These are phyloP conservation scores for Arthrobotrys megalospora DNA, from an alignment of 2,329 filamentous ascomycete species.

Conservation along the genomic window DNA sequence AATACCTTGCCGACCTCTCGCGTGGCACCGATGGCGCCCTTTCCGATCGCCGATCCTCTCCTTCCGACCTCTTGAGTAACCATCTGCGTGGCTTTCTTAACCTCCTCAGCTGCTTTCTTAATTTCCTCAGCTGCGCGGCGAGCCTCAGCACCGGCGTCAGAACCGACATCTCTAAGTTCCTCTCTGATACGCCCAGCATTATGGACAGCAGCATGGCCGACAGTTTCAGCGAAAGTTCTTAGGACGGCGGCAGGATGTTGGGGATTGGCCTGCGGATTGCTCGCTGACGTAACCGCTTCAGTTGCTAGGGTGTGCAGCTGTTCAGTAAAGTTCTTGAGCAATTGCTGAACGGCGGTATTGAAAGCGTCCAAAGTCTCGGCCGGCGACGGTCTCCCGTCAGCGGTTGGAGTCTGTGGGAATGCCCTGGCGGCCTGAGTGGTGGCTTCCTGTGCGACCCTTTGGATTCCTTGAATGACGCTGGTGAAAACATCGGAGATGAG, in stretches of 20 bases:
- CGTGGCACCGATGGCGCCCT: conserved; percentile 61
- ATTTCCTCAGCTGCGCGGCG: conserved; percentile 52
- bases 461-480: conserved; percentile 53
- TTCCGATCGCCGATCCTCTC: conserved; percentile 46
- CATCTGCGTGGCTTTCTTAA: conserved; percentile 53
- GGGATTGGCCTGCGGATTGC: conserved; percentile 47
- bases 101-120: conserved; percentile 53
- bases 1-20: conserved; percentile 62
- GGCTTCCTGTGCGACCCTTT: conserved; percentile 54
- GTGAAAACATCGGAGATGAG: conserved; percentile 54
- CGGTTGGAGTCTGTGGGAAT: conserved; percentile 39
- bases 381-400: conserved; percentile 40
- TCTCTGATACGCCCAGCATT: conserved; percentile 58
- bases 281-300: conserved; percentile 45
- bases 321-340: conserved; percentile 57
- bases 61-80: conserved; percentile 49
- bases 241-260: conserved; percentile 56
- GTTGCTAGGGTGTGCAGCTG: conserved; percentile 50
- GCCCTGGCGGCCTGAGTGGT: conserved; percentile 52
- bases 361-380: conserved; percentile 53
- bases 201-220: conserved; percentile 64
- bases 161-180: conserved; percentile 37
- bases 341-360: conserved; percentile 56
- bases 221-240: conserved; percentile 62
- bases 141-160: conserved; percentile 45